Conservation (phyloP, 352 stramenopile species). For the Phytophthora lateralis region DNA sequence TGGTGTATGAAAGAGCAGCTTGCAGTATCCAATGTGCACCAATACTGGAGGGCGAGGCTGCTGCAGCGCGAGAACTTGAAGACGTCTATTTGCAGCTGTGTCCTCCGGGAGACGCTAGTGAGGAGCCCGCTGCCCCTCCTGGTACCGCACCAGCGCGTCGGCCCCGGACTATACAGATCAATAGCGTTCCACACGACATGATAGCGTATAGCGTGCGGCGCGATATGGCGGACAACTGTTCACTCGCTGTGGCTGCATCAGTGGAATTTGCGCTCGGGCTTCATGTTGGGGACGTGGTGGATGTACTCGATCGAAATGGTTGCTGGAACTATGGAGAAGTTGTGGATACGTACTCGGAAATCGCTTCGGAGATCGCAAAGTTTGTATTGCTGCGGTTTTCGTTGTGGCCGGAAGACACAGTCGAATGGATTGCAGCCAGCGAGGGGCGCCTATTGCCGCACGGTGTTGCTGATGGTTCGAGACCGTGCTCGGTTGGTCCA, state of each 20-base stretch:
- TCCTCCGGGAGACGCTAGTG: slow-evolving; percentile 24
- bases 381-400: slow-evolving; percentile 72
- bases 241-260: slow-evolving; percentile 55
- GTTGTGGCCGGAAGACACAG: slow-evolving; percentile 56
- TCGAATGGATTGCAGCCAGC: slow-evolving; percentile 73
- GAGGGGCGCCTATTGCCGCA: slow-evolving; percentile 78
- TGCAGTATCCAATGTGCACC: slow-evolving; percentile 58
- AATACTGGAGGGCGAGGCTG: slow-evolving; percentile 54
- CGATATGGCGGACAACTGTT: slow-evolving; percentile 41
- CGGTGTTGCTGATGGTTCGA: slow-evolving; percentile 60
- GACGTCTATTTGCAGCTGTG: slow-evolving; percentile 62
- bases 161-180: slow-evolving; percentile 36
- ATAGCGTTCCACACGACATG: slow-evolving; percentile 52
- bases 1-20: slow-evolving; percentile 58
- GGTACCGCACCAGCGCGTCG: slow-evolving; percentile 17
- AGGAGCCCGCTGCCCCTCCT: slow-evolving; percentile 17
- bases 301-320: slow-evolving; percentile 78
- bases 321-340: slow-evolving; percentile 87
- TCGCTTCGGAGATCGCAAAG: slow-evolving; percentile 38
- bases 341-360: slow-evolving; percentile 59
- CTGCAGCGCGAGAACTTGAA: slow-evolving; percentile 53
- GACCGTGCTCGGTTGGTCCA: slow-evolving; percentile 45
- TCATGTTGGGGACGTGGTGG: slow-evolving; percentile 66
- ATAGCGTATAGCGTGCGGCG: slow-evolving; percentile 52
- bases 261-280: slow-evolving; percentile 71